Evolutionary conservation across 768 basidiomycete genomes (phyloP), one percentile per base, ranked within the genome.

Genomic region (Tulasnella sp.): DNA sequence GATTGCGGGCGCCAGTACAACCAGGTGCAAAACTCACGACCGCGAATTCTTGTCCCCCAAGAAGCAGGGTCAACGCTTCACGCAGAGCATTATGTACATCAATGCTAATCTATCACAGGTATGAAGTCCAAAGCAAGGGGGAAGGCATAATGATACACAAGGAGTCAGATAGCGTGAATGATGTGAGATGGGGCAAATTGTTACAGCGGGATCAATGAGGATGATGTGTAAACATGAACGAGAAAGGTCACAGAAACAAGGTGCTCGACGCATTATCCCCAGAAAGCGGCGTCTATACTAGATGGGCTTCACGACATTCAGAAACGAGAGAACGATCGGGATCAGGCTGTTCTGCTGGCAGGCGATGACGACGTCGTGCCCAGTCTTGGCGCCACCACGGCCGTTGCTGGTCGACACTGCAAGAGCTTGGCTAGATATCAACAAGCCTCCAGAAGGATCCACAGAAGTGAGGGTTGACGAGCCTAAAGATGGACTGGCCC

Each of bases 291-390:
- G 11, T 15, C n/a, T 1, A n/a, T n/a, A 15, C 49, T 32, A 59
- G 34, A 59, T 48, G n/a, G 59, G 59, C 32, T 61, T 61, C 13
- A 61, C 62, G 2, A 48, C 64, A 19, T 65, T 58, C 11, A 67
- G 53, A 1, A 63, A 77, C 52, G 83, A 79, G 48, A 95, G 76
- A 56, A 93, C 80, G 32, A 82, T 73, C 2, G 88, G 80, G 38
- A 97, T 82, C 13, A 87, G 77, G 68, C 91, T 92, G 66, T 96
- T 98, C 70, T 96, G 93, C 64, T 83, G 81, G 68, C 91, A 94
- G 30, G 88, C 80, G 66, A 85, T 71, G 67, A 88, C 84, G 62
- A 98, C 72, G 66, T 95, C 93, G 59, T 82, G 81, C n/a, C 87
- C 83, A 32, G 83, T 86, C 84, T 80, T 66, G 78, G 73, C 64